Evolutionary conservation across 257 asterid species (phyloP).

Genomic region (Marsdenia floribunda): DNA sequence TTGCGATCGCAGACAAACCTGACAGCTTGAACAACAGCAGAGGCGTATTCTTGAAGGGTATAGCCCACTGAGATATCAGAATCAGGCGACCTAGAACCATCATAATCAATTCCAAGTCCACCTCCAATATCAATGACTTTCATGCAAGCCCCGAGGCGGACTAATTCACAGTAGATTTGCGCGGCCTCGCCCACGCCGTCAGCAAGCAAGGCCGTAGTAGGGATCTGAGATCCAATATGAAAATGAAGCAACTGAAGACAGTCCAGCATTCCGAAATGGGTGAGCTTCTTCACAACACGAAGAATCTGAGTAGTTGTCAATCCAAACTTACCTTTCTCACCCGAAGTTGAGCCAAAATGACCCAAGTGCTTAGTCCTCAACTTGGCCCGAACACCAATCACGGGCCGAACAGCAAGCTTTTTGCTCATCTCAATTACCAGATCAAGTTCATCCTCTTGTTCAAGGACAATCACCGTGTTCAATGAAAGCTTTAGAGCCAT

Average conservation of each 20-base stretch:
- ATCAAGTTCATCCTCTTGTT: conserved; percentile 90
- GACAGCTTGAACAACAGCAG: conserved; percentile 73
- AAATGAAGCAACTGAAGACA: conserved; percentile 89
- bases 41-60: conserved; percentile 68
- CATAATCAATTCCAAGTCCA: conserved; percentile 92
- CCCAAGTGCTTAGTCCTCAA: conserved; percentile 89
- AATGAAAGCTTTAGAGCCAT: conserved; percentile 66
- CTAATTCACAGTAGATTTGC: conserved; percentile 75
- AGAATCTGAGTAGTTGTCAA: conserved; percentile 75
- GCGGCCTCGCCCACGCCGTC: conserved; percentile 94
- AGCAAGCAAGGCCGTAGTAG: conserved; percentile 57
- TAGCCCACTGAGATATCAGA: conserved; percentile 84
- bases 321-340: conserved; percentile 95
- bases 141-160: conserved; percentile 86
- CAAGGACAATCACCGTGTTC: conserved; percentile 83
- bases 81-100: conserved; percentile 72
- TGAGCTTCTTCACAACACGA: conserved; percentile 70
- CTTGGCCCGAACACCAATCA: conserved; percentile 85
- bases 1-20: conserved; percentile 54
- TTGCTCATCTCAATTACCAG: conserved; percentile 60
- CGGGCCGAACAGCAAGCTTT: conserved; percentile 68
- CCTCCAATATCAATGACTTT: conserved; percentile 87
- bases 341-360: conserved; percentile 97
- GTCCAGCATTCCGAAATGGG: conserved; percentile 64
- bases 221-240: conserved; percentile 97